A percentile compares a stretch with the other conserved stretches of the same genome.
Conservation (phyloP, 345 rosid species). For the Cardamine resedifolia region DNA sequence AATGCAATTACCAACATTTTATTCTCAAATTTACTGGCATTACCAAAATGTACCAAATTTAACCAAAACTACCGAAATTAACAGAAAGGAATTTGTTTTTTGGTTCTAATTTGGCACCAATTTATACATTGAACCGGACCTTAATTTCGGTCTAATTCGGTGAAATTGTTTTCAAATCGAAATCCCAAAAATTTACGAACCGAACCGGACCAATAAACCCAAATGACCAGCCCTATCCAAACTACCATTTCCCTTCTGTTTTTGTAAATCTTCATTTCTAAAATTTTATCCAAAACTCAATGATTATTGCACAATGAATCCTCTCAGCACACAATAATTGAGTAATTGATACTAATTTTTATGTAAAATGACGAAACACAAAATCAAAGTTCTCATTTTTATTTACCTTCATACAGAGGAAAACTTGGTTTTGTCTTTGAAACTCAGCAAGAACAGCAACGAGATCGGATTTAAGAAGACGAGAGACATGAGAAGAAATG, state of each 20-base stretch:
- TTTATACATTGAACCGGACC: neutral
- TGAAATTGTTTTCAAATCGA: neutral
- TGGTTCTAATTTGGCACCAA: neutral
- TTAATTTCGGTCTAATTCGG: neutral
- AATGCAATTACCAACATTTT: neutral
- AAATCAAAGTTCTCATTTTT: neutral
- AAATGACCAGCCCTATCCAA: neutral
- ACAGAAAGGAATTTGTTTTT: neutral
- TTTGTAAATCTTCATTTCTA: neutral
- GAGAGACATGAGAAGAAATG: conserved; percentile 67
- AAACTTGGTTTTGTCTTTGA: conserved; percentile 87
- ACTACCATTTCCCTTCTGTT: neutral
- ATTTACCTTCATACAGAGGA: conserved; percentile 85
- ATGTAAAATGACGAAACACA: neutral
- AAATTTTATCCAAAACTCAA: neutral
- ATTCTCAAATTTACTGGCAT: neutral
- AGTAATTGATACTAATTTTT: neutral
- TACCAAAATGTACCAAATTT: neutral
- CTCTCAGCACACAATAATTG: neutral
- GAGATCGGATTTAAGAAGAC: conserved; percentile 87
- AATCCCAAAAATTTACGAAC: neutral
- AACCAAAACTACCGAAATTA: neutral
- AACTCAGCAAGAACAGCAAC: conserved; percentile 81
- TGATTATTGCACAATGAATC: neutral
- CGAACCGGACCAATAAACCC: neutral